Base-by-base conservation (phyloP, 768 basidiomycete species). In the Russula dissimulans region DNA sequence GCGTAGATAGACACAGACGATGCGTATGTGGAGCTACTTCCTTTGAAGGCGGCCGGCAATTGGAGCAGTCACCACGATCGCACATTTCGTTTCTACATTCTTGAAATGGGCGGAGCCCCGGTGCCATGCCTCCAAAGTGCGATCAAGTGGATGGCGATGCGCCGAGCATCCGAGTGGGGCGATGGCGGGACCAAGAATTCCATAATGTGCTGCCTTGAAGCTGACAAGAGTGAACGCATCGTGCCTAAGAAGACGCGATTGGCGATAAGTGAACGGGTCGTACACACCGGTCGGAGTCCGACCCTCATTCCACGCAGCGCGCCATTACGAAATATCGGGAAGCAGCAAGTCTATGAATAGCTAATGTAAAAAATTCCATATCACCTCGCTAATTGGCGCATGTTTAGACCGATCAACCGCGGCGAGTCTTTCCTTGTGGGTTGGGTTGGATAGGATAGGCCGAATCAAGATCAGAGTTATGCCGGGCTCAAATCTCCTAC, bases 351-450 rank as follows among this genome's bases (percentile, higher is more conserved):
- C 3, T 4, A 10, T 3, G 42, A 15, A 15, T 44, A n/a, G 31
- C 44, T 43, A 7, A 38, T 38, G 36, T 8, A 8, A 9, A 42
- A 42, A 4, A 2, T 26, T 26, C 22, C 22, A 26, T 26, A 4
- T 7, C 43, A 38, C 5, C 45, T 53, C 26, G 14, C 3, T 6
- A 32, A 43, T 17, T 31, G 53, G 41, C 53, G 43, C 42, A 17
- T 32, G 18, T 34, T 7, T 42, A 50, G 43, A 22, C 50, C 57
- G 50, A 58, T 58, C 57, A 57, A 43, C 56, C 41, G 56, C 22
- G 15, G 32, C 31, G 26, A 3, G 8, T 18, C 29, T 7, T 49
- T 15, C 4, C 48, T 5, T 43, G n/a, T 26, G 22, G 22, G 22
- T 26, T 26, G 29, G 31, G 17, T 22, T 4, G 10, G 10, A 15